phyloP scores from a whole-genome alignment of 2,329 filamentous ascomycete genomes.

The Pseudocercospora fuligena region DNA sequence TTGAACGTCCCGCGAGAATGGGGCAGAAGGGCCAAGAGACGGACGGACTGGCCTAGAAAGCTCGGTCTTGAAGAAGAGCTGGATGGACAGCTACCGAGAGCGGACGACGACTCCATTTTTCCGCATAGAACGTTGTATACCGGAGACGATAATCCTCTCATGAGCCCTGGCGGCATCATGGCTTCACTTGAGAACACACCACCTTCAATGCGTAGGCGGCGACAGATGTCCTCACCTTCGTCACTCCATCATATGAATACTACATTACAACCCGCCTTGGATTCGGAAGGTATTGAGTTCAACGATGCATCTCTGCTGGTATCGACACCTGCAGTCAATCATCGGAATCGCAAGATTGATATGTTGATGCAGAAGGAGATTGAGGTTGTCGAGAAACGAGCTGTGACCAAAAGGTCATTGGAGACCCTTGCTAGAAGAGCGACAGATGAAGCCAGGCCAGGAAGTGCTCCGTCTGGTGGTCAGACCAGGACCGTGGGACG shows the following conservation, averaged over 20 bases:
- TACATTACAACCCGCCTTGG: slow-evolving; percentile 31
- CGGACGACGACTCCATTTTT: slow-evolving; percentile 31
- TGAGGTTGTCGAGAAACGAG: slow-evolving; percentile 42
- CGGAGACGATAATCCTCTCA: slow-evolving; percentile 38
- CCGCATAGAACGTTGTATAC: slow-evolving; percentile 31
- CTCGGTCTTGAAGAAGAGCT: slow-evolving; percentile 31
- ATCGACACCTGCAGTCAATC: slow-evolving; percentile 52
- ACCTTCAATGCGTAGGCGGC: slow-evolving; percentile 40
- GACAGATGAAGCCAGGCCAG: slow-evolving; percentile 9
- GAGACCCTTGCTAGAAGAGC: slow-evolving; percentile 7
- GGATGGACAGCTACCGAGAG: slow-evolving; percentile 12
- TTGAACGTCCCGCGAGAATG: slow-evolving; percentile 52
- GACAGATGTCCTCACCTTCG: slow-evolving; percentile 27
- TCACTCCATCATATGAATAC: slow-evolving; percentile 36
- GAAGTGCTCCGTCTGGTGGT: slow-evolving; percentile 18
- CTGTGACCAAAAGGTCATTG: slow-evolving; percentile 22
- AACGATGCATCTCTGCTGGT: slow-evolving; percentile 52
- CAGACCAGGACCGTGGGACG: slow-evolving; percentile 13
- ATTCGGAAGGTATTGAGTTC: slow-evolving; percentile 49
- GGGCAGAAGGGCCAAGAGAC: slow-evolving; percentile 50
- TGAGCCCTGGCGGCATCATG: slow-evolving; percentile 33
- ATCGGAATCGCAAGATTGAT: slow-evolving; percentile 44
- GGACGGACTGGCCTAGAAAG: slow-evolving; percentile 49
- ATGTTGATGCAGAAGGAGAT: slow-evolving; percentile 50
- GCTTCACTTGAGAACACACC: slow-evolving; percentile 51